Evolutionary conservation across 2,329 filamentous ascomycete species (phyloP), one percentile per base, ranked within the genome.

Genomic region (Diaporthe amygdali): DNA sequence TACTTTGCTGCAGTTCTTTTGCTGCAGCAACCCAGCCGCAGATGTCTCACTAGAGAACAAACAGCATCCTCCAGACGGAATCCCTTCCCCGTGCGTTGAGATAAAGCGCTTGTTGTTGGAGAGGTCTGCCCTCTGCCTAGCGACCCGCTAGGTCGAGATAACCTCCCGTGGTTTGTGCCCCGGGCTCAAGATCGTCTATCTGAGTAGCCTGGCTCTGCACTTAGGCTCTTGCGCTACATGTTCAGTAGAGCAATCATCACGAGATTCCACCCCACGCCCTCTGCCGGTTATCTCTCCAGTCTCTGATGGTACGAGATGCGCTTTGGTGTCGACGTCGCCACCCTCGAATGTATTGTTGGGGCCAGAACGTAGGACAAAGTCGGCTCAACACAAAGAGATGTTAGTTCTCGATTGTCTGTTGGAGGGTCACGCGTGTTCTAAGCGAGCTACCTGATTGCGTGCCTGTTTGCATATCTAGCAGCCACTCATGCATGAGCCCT

Each of bases 11-110:
- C 56, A 63, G 56, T n/a, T 20, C 41, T 25, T 17, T n/a, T 27
- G 22, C 25, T 20, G 27, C 56, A 63, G 56, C 46, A 47, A 22
- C 30, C 14, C 41, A 25, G 30, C 59, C 30, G 27, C 44, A 49
- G 22, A 37, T 64, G 59, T 64, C 59, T 64, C 59, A 64, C 59
- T 27, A 32, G 20, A 37, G 44, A 47, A 49, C 41, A 64, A 64
- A 64, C 30, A 64, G 9, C 37, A 39, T 12, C 37, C 37, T 39
- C 6, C 10, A 39, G 15, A 14, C 37, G 59, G 41, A 61, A 15
- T 37, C 10, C 22, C 44, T 41, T 14, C 32, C 56, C 34, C 27
- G 39, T 63, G 56, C 27, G 27, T 41, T 9, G 41, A 14, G 41
- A 63, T 32, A 47, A 25, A 47, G 56, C 56, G 14, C 20, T 14